Evolutionary conservation across 192 early-diverging fungal genomes (phyloP).

Genomic region (Lobulomyces angularis): DNA sequence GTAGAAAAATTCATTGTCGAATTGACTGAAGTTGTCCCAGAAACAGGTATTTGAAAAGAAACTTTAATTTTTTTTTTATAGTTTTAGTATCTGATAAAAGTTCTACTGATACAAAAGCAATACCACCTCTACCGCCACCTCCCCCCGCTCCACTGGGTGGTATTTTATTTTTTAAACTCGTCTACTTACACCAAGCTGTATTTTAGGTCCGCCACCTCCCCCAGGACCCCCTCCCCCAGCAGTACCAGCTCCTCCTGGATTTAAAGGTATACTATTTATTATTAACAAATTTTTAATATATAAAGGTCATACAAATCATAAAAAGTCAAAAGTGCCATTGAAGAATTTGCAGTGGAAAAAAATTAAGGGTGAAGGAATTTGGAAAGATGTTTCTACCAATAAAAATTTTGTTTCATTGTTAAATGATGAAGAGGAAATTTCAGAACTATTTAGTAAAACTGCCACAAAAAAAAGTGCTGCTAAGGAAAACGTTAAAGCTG

Average conservation of each 20-base stretch:
- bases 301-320: conserved; percentile 13
- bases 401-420: background rate
- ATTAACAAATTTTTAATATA: conserved; percentile 10
- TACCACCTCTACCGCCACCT: conserved; percentile 3
- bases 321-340: conserved; percentile 2
- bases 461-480: background rate
- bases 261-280: no score
- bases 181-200: no score
- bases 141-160: background rate
- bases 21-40: no score
- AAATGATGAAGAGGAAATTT: conserved; percentile 21
- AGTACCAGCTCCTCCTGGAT: no score
- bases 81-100: no score
- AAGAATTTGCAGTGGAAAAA: conserved; percentile 34
- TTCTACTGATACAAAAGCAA: background rate
- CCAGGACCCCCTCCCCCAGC: no score
- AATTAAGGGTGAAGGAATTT: conserved; percentile 17
- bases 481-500: background rate
- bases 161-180: no score
- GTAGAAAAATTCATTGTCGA: no score
- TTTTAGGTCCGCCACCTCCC: no score
- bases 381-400: conserved; percentile 20
- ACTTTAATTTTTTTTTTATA: no score
- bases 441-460: conserved; percentile 20
- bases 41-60: no score